phyloP scores from a whole-genome alignment of 192 early-diverging fungal genomes.

The Coemansia sp. region DNA sequence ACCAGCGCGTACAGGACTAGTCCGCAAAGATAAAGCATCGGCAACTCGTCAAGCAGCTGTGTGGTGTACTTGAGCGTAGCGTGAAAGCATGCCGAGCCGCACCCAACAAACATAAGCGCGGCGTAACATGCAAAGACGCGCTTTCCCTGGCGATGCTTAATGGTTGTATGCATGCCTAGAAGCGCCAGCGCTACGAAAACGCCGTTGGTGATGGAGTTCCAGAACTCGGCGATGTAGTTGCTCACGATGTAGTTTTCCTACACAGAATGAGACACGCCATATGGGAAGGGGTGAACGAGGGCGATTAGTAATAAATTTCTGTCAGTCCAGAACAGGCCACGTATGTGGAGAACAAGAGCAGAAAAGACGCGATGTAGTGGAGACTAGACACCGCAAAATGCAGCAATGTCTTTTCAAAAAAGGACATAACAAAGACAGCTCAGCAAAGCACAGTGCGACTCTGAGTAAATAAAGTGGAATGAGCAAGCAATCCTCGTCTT shows the following conservation, averaged over 20 bases:
- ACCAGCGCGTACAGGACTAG: conserved; percentile 46
- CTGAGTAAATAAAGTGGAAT: no score
- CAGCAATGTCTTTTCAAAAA: no score
- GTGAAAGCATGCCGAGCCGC: conserved; percentile 68
- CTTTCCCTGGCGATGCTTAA: conserved; percentile 49
- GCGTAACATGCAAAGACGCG: conserved; percentile 55
- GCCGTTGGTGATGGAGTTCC: conserved; percentile 68
- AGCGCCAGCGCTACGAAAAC: conserved; percentile 59
- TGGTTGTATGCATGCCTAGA: conserved; percentile 57
- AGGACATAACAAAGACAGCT: no score
- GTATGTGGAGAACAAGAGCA: no score
- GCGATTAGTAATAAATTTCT: background rate
- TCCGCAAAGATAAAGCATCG: conserved; percentile 62
- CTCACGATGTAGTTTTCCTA: conserved; percentile 70
- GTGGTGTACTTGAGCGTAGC: conserved; percentile 66
- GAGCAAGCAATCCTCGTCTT: no score
- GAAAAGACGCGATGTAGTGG: background rate
- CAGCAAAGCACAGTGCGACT: no score
- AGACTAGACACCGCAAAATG: no score
- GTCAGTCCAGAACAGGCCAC: no score
- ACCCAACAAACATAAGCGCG: conserved; percentile 60
- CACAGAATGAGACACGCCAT: background rate
- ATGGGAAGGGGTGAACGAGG: background rate
- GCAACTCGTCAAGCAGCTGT: conserved; percentile 77
- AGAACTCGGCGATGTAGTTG: conserved; percentile 70